Evolutionary conservation across 768 basidiomycete genomes (phyloP).

Genomic region (Pulveroboletus sp.): DNA sequence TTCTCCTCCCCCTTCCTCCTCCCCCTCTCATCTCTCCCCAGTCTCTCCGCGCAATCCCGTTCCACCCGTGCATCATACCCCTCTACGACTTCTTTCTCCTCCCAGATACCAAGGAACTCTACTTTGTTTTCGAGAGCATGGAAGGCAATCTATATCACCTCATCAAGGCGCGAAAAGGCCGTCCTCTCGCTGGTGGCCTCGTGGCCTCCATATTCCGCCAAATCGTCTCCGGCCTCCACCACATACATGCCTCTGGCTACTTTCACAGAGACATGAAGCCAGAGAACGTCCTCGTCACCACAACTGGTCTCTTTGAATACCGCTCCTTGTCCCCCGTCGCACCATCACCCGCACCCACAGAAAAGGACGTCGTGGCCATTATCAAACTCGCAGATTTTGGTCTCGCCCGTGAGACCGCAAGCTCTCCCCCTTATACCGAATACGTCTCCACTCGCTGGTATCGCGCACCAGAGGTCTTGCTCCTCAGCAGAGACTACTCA

Average conservation of each 20-base stretch:
- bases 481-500: conserved; percentile 90
- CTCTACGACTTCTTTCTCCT: conserved; percentile 98
- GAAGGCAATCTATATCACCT: conserved; percentile 99
- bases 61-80: conserved; percentile 97
- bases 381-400: conserved; percentile 99
- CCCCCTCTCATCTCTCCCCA: conserved; percentile 32
- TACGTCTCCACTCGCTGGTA: conserved; percentile 99
- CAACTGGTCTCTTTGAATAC: conserved; percentile 93
- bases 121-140: conserved; percentile 99
- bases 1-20: conserved; percentile 18
- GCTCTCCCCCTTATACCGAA: conserved; percentile 93
- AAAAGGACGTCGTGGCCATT: conserved; percentile 94
- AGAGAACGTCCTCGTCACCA: conserved; percentile 97
- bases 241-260: conserved; percentile 90
- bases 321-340: conserved; percentile 71
- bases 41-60: conserved; percentile 92
- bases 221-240: conserved; percentile 84
- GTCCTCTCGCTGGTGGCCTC: conserved; percentile 94
- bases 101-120: conserved; percentile 93
- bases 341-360: conserved; percentile 60
- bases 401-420: conserved; percentile 85
- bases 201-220: conserved; percentile 94
- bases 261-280: conserved; percentile 99
- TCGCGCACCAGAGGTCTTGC: conserved; percentile 93
- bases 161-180: conserved; percentile 94